Percentiles rank a stretch among this genome's conserved stretches.
These are phyloP conservation scores for Simmondsia chinensis DNA, from an alignment of 148 eudicot genomes.

Conservation along the genomic window DNA sequence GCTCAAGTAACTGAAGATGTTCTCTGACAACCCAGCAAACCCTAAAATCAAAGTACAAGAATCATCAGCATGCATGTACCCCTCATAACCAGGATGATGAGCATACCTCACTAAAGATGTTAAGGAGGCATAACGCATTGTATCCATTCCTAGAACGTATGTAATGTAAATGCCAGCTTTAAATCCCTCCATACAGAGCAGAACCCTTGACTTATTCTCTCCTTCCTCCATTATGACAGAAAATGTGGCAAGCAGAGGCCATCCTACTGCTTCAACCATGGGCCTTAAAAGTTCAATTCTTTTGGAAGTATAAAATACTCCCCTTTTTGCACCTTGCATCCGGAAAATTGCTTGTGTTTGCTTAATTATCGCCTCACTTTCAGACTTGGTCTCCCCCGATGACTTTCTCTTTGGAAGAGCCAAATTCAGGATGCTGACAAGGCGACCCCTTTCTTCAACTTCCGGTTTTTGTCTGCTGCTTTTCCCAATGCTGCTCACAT, in stretches of 20 bases:
- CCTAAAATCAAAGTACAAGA: no score
- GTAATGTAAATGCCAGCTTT: conserved; percentile 92
- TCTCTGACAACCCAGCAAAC: no score
- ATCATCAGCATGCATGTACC: no score
- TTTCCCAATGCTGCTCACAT: conserved; percentile 37
- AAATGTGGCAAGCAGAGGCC: conserved; percentile 99
- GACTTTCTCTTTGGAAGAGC: conserved; percentile 69
- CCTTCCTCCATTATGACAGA: conserved; percentile 97
- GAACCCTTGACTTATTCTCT: conserved; percentile 81
- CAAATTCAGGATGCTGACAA: conserved; percentile 90
- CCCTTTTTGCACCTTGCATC: conserved; percentile 67
- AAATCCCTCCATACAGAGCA: conserved; percentile 94
- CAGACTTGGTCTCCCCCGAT: conserved; percentile 56
- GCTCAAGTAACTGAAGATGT: no score
- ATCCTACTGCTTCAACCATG: conserved; percentile 96
- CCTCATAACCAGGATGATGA: no score
- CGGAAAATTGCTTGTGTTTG: conserved; percentile 79
- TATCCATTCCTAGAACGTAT: conserved; percentile 91
- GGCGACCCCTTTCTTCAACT: conserved; percentile 76
- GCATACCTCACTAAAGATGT: conserved; percentile 80
- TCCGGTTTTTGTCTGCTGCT: conserved; percentile 70
- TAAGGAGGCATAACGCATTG: conserved; percentile 97
- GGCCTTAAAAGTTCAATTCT: conserved; percentile 81
- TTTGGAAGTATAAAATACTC: conserved; percentile 77
- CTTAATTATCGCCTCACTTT: conserved; percentile 78